Base-by-base conservation (phyloP, 257 asterid species). In the Scutellaria galericulata region DNA sequence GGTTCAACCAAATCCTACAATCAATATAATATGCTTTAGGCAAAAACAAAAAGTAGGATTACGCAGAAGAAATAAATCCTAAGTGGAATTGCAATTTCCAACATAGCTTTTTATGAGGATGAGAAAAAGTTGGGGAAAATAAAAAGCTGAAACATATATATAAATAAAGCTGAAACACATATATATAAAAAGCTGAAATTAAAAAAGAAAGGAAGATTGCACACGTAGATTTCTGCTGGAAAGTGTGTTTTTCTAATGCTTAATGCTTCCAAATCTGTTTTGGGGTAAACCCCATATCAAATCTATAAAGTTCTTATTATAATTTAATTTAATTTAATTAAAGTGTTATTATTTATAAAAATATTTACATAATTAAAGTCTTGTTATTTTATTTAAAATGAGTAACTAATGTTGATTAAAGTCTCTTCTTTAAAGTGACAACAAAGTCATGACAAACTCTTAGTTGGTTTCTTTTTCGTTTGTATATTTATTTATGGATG, bases 151-250 rank as follows among this genome's bases (percentile, higher is more conserved):
- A 83, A 79, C 89, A 85, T 83, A 80, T 77, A 76, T 66, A 60
- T 72, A 48, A 72, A 18, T n/a, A 72, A 74, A 76, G 76, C 67
- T 44, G 9, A 78, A 67, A 35, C 18, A 35, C 18, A 85, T 83
- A 80, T 77, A 78, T 66, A 60, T 72, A 48, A 72, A 72, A 74
- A 76, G 76, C 67, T 44, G 9, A 78, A 67, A 35, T 41, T 56
- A 81, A 84, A 72, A 78, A 73, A 40, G 73, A 76, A 68, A 83
- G 82, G 82, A 73, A 75, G 79, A 65, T 71, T 78, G 57, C 76
- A 81, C 90, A 84, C 97, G 96, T 87, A 77, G 90, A 74, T 84
- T 89, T 75, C 14, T 72, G 87, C 82, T 89, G 97, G 97, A 91
- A 91, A 91, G 97, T 70, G 8, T 35, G 63, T 60, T 65, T 72